Evolutionary conservation across 306 rosid genomes (phyloP).

Genomic region (Senna siamea): DNA sequence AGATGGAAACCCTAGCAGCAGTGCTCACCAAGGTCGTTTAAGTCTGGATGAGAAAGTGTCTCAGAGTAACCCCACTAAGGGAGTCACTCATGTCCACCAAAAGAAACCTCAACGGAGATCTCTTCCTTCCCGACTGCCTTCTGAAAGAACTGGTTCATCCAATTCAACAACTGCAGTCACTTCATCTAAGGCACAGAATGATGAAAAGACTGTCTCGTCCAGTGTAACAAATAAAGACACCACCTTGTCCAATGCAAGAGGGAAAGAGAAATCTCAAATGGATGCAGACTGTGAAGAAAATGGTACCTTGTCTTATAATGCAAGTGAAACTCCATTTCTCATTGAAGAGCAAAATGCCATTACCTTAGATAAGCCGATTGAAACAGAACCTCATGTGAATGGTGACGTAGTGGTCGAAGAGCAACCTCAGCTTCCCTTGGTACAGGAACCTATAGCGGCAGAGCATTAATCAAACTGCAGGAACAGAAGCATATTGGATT

Average conservation of each 20-base stretch:
- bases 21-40: conserved; percentile 54
- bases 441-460: conserved; percentile 40
- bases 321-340: conserved; percentile 39
- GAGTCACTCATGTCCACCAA: conserved; percentile 42
- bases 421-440: conserved; percentile 49
- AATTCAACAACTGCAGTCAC: conserved; percentile 46
- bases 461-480: conserved; percentile 50
- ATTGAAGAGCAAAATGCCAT: conserved; percentile 41
- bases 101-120: conserved; percentile 87
- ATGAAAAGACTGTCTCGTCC: conserved; percentile 41
- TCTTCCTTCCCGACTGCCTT: conserved; percentile 78
- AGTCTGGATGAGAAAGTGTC: conserved; percentile 76
- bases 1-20: conserved; percentile 54
- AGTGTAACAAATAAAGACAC: conserved; percentile 43
- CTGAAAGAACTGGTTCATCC: conserved; percentile 58
- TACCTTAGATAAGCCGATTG: conserved; percentile 47
- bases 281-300: conserved; percentile 33
- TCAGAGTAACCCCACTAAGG: conserved; percentile 51
- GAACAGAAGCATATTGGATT: conserved; percentile 37
- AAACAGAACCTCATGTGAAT: conserved; percentile 45
- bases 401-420: conserved; percentile 59
- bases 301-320: conserved; percentile 16
- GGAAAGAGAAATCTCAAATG: conserved; percentile 43
- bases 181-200: conserved; percentile 51
- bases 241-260: conserved; percentile 29